Base-by-base conservation (phyloP, 2,329 filamentous ascomycete genomes). In the Ophiosphaerella narmari region DNA sequence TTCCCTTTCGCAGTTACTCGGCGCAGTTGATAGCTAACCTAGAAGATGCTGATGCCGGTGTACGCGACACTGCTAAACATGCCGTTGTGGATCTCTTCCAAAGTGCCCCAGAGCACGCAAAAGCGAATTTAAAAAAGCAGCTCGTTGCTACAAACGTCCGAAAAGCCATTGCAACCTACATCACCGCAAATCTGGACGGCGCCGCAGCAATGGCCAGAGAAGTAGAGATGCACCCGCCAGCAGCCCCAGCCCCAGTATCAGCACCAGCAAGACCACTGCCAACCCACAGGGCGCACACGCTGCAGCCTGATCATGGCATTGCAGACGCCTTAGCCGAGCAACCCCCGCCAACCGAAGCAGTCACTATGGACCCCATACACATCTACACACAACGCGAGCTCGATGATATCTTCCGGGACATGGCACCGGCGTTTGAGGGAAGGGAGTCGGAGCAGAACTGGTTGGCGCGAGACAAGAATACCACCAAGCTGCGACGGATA, bases 391-490 rank as follows among this genome's bases (percentile, higher is more conserved):
- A 87, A 59, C 83, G 90, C 62, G 91, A 97, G 68, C 78, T 97
- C n/a, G 92, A 97, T 52, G 91, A 96, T 23, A 85, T 88, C 1
- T 86, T 96, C 69, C 85, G 84, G 58, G 87, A 89, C 29, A 96
- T 97, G 90, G 79, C 86, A 29, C 80, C 81, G 45, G 82, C 82
- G 69, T 97, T 97, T 55, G 91, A 97, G 60, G 92, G 92, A 44
- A 90, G 82, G 68, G 93, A 97, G 75, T 86, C 88, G 0, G 93
- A 97, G 68, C 85, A 89, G 52, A 97, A 97, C 67, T 97, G 93
- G 93, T 72, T 90, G 63, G 86, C 88, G 60, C 83, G 93, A 70
- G 93, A 97, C 72, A 89, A 93, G 76, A 87, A 84, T 66, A 82
- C 91, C 33, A 82, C 82, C 7, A 92, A 89, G 59, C 75, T 97